Base-by-base conservation (phyloP, 305 asterid species). In the Plantago rigida region DNA sequence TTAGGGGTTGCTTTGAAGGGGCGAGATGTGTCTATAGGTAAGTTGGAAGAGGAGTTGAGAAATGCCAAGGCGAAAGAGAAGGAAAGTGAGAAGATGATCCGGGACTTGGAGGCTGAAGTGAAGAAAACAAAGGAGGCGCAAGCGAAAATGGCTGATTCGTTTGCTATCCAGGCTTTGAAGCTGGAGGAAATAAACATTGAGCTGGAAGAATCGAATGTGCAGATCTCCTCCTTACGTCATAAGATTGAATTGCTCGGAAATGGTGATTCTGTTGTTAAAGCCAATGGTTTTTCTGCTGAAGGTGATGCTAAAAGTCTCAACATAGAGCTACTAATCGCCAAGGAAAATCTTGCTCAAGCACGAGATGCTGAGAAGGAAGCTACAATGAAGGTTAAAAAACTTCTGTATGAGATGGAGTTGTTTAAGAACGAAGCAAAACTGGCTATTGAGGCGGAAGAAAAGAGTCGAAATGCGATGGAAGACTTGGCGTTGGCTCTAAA, bases 401-500 rank as follows among this genome's bases (percentile, higher is more conserved):
- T 73, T 4, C 51, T 14, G 0, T 73, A 76, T 0, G 89, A 90
- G 79, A 65, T 82, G 51, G 78, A 42, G 3, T 34, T 56, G 50
- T 73, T 86, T 0, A 80, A 70, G 51, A 78, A 64, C 14, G 96
- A 92, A 57, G 47, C 78, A 56, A 82, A 73, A 52, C 22, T 69
- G 41, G 93, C 98, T 0, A 66, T 73, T 0, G 82, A 81, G 60
- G 95, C 87, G 0, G 98, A 91, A 64, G 87, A 87, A 52, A 83
- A 81, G 66, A 86, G 85, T 77, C 57, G 72, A 24, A 78, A 84
- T 55, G 98, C 98, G 0, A 84, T 92, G 98, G 98, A 92, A 46
- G 94, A 83, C 49, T 52, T 92, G 42, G 98, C 94, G 0, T 44
- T 84, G 45, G 95, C 87, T 0, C 63, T 92, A 15, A 81, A 78